Percentiles rank a stretch among this genome's conserved stretches.
Conservation (phyloP, 352 stramenopile species). For the Pythium diclinum region DNA sequence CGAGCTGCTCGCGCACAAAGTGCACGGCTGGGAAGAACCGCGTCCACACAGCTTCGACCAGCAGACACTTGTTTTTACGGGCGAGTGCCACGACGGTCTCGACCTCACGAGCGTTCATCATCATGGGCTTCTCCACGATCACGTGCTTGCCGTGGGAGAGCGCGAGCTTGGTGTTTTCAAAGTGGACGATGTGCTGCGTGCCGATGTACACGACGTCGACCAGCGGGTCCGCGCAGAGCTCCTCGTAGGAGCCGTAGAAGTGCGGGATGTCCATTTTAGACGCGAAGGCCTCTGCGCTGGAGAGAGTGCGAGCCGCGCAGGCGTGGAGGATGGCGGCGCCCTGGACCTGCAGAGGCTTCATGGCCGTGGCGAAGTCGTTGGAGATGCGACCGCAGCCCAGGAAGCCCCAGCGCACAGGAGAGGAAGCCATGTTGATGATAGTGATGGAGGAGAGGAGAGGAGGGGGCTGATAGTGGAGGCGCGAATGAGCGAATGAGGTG, state of each 20-base stretch:
- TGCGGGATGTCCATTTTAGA: slow-evolving; percentile 33
- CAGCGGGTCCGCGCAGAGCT: slow-evolving; percentile 65
- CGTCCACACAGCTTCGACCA: slow-evolving; percentile 86
- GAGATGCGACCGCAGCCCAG: slow-evolving; percentile 65
- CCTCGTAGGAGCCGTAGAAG: slow-evolving; percentile 84
- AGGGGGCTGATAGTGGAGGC: not conserved
- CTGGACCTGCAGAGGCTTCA: slow-evolving; percentile 22
- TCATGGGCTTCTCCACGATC: slow-evolving; percentile 92
- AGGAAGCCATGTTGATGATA: not conserved
- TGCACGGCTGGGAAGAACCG: slow-evolving; percentile 76
- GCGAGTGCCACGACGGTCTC: slow-evolving; percentile 55
- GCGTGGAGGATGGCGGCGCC: slow-evolving; percentile 30
- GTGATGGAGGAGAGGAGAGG: not conserved
- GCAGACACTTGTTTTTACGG: slow-evolving; percentile 57
- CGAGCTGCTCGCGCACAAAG: slow-evolving; percentile 59
- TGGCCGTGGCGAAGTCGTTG: slow-evolving; percentile 49
- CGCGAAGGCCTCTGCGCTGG: slow-evolving; percentile 43
- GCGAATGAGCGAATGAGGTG: not conserved
- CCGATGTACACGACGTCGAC: slow-evolving; percentile 92
- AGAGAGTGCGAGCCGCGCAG: slow-evolving; percentile 48
- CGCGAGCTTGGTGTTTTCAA: slow-evolving; percentile 68
- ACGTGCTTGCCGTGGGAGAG: slow-evolving; percentile 88
- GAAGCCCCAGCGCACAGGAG: slow-evolving; percentile 52
- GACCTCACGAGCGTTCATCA: slow-evolving; percentile 82
- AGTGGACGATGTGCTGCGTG: slow-evolving; percentile 86